Percentiles rank a stretch among this genome's conserved stretches.
Conservation (phyloP, 352 stramenopile genomes). For the Phytophthora ramorum region DNA sequence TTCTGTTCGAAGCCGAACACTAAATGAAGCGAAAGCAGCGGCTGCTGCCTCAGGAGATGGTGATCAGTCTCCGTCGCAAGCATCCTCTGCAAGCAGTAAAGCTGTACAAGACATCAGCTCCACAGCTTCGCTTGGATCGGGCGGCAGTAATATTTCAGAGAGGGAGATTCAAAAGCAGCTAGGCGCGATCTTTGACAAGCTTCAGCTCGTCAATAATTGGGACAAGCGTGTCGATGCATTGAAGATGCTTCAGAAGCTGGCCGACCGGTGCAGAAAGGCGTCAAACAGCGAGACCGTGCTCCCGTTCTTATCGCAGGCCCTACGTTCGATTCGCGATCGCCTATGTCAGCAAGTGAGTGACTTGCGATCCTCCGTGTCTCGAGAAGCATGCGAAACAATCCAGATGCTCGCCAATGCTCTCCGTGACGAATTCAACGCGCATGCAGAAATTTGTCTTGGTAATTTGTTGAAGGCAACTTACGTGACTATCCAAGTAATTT, state of each 20-base stretch:
- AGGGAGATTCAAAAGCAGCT: constrained; percentile 73
- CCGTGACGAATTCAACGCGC: constrained; percentile 75
- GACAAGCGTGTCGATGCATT: constrained; percentile 76
- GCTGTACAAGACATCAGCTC: constrained; percentile 27
- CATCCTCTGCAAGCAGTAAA: constrained; percentile 46
- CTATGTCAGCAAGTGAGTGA: constrained; percentile 80
- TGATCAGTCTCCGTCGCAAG: constrained; percentile 52
- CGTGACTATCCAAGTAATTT: constrained; percentile 89
- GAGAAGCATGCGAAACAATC: constrained; percentile 81
- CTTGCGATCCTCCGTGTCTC: constrained; percentile 77
- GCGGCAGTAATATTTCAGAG: constrained; percentile 47
- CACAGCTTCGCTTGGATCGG: constrained; percentile 2
- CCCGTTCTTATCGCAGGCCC: constrained; percentile 32
- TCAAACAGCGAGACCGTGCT: constrained; percentile 41
- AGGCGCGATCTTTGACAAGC: constrained; percentile 56
- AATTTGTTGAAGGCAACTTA: constrained; percentile 87
- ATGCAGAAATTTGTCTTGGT: constrained; percentile 76
- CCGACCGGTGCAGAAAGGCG: constrained; percentile 47
- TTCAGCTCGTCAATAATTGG: constrained; percentile 79
- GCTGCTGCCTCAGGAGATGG: constrained; percentile 14
- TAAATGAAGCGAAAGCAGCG: constrained; percentile 44
- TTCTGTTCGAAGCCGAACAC: constrained; percentile 52
- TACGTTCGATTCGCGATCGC: constrained; percentile 68
- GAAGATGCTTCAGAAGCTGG: constrained; percentile 67
- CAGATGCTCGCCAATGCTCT: constrained; percentile 64